These are phyloP conservation scores for Pseudogymnoascus sp. DNA, from an alignment of 2,329 filamentous ascomycete genomes.

Conservation along the genomic window DNA sequence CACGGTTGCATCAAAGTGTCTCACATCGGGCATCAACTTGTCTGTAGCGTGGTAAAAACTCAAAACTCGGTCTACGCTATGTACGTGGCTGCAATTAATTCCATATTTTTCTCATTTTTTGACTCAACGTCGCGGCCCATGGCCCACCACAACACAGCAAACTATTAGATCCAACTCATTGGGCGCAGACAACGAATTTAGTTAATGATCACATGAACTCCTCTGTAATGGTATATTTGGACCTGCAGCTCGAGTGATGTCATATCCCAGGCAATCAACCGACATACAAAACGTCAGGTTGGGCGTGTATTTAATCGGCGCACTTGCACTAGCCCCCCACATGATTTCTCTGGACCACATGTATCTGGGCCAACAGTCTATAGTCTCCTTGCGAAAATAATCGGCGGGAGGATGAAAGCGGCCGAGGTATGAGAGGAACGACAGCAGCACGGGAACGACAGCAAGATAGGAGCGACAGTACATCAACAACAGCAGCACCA, in stretches of 20 bases:
- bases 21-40: conserved; percentile 3
- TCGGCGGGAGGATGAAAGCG: no score
- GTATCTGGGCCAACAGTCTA: not conserved
- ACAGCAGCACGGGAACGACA: not conserved
- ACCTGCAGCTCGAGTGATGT: not conserved
- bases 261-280: not conserved
- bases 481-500: not conserved
- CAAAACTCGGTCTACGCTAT: not conserved
- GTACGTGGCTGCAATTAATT: conserved; percentile 3
- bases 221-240: not conserved
- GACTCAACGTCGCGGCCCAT: not conserved
- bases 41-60: conserved; percentile 1
- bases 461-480: not conserved
- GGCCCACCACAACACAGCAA: not conserved
- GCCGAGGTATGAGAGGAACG: no score
- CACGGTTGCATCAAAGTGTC: not conserved
- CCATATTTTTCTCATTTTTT: conserved; percentile 6
- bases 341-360: not conserved
- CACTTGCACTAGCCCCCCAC: not conserved
- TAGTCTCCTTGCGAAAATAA: no score
- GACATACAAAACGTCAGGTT: not conserved
- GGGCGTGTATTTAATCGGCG: not conserved
- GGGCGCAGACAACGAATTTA: not conserved
- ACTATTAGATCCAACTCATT: not conserved
- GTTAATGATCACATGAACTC: not conserved